Evolutionary conservation across 2,329 filamentous ascomycete genomes (phyloP).

Genomic region (Penicillium sp.): DNA sequence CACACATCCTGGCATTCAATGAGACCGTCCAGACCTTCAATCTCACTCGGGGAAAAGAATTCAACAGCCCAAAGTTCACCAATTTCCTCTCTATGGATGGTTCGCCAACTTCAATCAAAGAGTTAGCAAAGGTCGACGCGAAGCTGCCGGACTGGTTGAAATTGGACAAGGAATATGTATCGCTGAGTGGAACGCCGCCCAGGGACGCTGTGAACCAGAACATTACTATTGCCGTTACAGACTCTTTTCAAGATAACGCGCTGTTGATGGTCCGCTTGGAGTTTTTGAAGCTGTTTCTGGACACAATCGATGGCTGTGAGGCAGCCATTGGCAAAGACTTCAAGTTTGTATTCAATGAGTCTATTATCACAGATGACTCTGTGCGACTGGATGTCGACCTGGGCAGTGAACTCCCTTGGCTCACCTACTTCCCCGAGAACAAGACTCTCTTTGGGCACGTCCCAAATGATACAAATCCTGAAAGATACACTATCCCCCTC

Average conservation of each 20-base stretch:
- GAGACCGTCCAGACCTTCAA: constrained; percentile 56
- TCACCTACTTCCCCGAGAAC: constrained; percentile 47
- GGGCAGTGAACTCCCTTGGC: constrained; percentile 43
- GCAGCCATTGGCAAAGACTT: constrained; percentile 51
- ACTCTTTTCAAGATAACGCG: constrained; percentile 58
- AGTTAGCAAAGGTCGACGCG: constrained; percentile 53
- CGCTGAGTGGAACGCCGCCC: constrained; percentile 62
- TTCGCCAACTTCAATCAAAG: constrained; percentile 45
- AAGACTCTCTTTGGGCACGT: constrained; percentile 50
- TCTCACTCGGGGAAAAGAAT: constrained; percentile 50
- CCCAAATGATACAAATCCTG: constrained; percentile 40
- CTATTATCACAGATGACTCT: constrained; percentile 41
- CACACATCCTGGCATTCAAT: constrained; percentile 64
- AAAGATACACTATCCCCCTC: constrained; percentile 43
- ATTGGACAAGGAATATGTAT: constrained; percentile 60
- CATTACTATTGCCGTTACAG: constrained; percentile 58
- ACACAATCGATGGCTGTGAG: constrained; percentile 45
- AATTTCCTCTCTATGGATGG: constrained; percentile 58
- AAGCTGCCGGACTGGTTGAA: constrained; percentile 65
- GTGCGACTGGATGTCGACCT: constrained; percentile 46
- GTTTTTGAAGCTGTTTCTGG: constrained; percentile 44
- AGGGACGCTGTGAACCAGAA: constrained; percentile 57
- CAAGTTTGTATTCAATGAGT: constrained; percentile 46
- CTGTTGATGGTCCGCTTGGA: constrained; percentile 53
- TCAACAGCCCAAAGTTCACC: constrained; percentile 54